Percentiles rank a stretch among this genome's conserved stretches.
These are phyloP conservation scores for Strobilomyces confusus DNA, from an alignment of 768 basidiomycete genomes.

Conservation along the genomic window DNA sequence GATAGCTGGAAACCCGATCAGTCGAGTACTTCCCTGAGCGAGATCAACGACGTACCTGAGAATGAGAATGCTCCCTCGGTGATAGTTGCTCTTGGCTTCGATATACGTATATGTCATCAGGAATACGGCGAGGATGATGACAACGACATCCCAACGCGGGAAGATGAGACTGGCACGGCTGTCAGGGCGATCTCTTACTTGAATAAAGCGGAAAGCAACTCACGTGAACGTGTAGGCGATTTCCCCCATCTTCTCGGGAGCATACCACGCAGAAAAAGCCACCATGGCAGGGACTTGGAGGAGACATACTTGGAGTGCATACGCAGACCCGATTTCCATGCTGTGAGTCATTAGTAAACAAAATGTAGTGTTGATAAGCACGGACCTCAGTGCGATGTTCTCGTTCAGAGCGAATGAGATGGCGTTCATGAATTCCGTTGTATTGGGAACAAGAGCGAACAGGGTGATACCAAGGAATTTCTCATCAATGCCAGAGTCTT, in stretches of 20 bases:
- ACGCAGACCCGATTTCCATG: constrained; percentile 99
- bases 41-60: constrained; percentile 57
- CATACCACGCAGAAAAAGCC: constrained; percentile 95
- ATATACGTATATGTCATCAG: constrained; percentile 98
- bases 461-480: constrained; percentile 96
- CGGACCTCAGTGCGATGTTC: constrained; percentile 92
- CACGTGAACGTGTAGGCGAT: constrained; percentile 92
- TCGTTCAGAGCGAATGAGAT: constrained; percentile 96
- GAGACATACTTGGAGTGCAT: constrained; percentile 96
- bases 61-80: constrained; percentile 92
- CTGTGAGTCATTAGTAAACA: constrained; percentile 37
- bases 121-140: constrained; percentile 94
- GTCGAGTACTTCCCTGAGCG: neutral
- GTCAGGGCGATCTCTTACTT: constrained; percentile 1
- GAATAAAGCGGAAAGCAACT: constrained; percentile 30
- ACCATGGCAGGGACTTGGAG: constrained; percentile 99
- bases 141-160: constrained; percentile 97
- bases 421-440: constrained; percentile 99
- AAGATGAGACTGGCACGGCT: constrained; percentile 73
- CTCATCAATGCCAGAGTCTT: constrained; percentile 90
- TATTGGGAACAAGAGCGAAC: constrained; percentile 97
- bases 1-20: constrained; percentile 55
- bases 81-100: constrained; percentile 98
- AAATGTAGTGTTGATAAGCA: neutral
- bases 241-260: constrained; percentile 80